Percentiles rank a stretch among this genome's conserved stretches.
phyloP scores from a whole-genome alignment of 495 filamentous ascomycete genomes.

The Penicillium pancosmium region DNA sequence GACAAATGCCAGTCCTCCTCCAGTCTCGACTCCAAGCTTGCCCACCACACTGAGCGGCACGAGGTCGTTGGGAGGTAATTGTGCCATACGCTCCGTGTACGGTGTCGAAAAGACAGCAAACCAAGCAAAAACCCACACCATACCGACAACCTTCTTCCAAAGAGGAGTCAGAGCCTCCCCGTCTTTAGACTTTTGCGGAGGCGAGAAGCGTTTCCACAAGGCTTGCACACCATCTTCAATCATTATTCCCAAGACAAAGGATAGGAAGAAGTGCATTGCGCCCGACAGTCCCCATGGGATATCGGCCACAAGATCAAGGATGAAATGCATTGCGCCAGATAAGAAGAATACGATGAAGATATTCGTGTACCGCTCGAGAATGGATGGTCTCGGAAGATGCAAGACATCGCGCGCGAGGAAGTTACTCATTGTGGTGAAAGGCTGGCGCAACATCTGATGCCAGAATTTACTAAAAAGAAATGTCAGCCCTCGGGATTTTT shows the following conservation, averaged over 20 bases:
- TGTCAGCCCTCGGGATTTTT: not conserved
- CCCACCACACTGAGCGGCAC: constrained; percentile 7
- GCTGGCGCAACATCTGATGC: constrained; percentile 41
- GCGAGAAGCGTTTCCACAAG: constrained; percentile 13
- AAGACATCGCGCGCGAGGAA: constrained; percentile 32
- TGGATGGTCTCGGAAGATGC: constrained; percentile 27
- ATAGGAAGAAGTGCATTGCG: constrained; percentile 33
- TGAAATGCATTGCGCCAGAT: constrained; percentile 33
- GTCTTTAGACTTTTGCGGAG: not conserved
- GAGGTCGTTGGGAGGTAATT: not conserved
- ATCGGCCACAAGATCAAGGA: constrained; percentile 24
- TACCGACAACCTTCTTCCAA: constrained; percentile 21
- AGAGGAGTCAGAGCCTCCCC: not conserved
- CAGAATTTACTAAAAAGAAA: constrained; percentile 41
- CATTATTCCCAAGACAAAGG: constrained; percentile 33
- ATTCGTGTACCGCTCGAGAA: constrained; percentile 36
- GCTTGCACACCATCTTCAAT: constrained; percentile 35
- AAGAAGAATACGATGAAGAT: constrained; percentile 37
- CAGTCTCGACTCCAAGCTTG: constrained; percentile 3
- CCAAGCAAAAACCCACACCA: constrained; percentile 20
- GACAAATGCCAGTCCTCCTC: not conserved
- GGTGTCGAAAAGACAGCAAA: constrained; percentile 13
- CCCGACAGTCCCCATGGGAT: constrained; percentile 22
- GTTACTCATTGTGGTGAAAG: constrained; percentile 29
- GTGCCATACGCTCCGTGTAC: constrained; percentile 5